Base-by-base conservation (phyloP, 1,284 basidiomycete genomes). In the Leccinum griseonigrum region DNA sequence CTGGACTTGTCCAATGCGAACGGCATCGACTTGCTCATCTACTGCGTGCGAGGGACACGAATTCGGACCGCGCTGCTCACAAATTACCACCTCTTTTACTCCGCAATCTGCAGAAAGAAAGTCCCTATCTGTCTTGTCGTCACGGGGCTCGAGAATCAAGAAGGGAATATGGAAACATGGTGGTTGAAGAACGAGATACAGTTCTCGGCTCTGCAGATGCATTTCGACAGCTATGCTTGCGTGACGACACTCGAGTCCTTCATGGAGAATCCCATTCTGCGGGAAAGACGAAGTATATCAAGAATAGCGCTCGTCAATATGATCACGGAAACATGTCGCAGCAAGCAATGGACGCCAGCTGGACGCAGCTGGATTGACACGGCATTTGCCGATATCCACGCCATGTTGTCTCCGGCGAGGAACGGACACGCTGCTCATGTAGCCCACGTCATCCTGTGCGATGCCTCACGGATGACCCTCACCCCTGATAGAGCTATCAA, bases 131-230 rank as follows among this genome's bases (percentile, higher is more conserved):
- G 68, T 4, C 56, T 72, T 54, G 73, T 63, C 0, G 34, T 75
- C n/a, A 74, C 71, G 9, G 73, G 73, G n/a, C 69, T 71, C 9
- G 70, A 71, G 60, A 72, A 75, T 28, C 61, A 74, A 13, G 67
- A 62, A 3, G 67, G 57, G 3, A 53, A 54, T 14, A 74, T 71
- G 70, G 69, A 68, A 3, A 55, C 56, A 1, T 71, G 70, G 70
- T 71, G 70, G 70, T 9, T 36, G 43, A n/a, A 54, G 18, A 71
- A 71, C 61, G 60, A 62, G 59, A 51, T 22, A n/a, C 70, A 74
- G 26, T 73, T 71, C 32, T 60, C 61, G 14, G 59, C 54, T 31
- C 48, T 68, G 32, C 55, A 60, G 10, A 72, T 71, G 70, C 61
- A 59, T 43, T 71, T 71, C 38, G 63, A 72, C 31, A 51, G 46